Percentiles rank a stretch among this genome's conserved stretches.
Evolutionary conservation across 208 protist genomes (phyloP).

Genomic region (Phytomonas sp.): DNA sequence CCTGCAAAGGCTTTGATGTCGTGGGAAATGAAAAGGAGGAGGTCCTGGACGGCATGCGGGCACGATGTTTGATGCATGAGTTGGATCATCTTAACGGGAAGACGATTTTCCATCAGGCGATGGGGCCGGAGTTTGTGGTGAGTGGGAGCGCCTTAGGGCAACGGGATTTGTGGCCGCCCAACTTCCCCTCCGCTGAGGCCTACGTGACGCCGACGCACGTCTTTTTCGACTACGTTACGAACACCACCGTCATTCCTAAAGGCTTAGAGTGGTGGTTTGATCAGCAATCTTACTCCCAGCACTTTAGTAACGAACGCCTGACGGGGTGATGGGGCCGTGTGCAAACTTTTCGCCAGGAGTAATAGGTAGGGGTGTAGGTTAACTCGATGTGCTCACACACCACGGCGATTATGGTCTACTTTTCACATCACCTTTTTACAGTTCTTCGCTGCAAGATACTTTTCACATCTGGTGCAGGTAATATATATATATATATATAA

Average conservation of each 20-base stretch:
- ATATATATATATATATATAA: too few species aligned
- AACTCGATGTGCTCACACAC: neutral
- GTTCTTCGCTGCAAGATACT: conserved; percentile 3
- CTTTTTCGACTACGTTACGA: conserved; percentile 86
- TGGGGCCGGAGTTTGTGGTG: conserved; percentile 76
- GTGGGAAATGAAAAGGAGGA: conserved; percentile 69
- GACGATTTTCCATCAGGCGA: conserved; percentile 71
- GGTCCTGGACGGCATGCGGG: conserved; percentile 76
- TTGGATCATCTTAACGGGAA: conserved; percentile 80
- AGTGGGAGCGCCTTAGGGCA: conserved; percentile 66
- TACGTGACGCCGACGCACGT: conserved; percentile 57
- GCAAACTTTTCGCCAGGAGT: too few species aligned
- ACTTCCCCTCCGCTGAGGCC: conserved; percentile 84
- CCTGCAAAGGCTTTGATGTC: conserved; percentile 55
- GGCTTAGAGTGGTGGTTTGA: conserved; percentile 69
- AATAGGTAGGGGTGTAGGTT: too few species aligned
- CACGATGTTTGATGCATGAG: conserved; percentile 86
- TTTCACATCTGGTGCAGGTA: too few species aligned
- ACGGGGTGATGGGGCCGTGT: neutral
- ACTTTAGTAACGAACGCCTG: conserved; percentile 50
- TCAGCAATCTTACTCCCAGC: conserved; percentile 4
- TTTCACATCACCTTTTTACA: conserved; percentile 12
- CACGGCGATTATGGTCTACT: conserved; percentile 8
- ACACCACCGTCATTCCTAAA: conserved; percentile 55
- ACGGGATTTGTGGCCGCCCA: conserved; percentile 70